A percentile compares a stretch with the other conserved stretches of the same genome.
These are phyloP conservation scores for Claviceps pusilla DNA, from an alignment of 2,329 filamentous ascomycete species.

Conservation along the genomic window DNA sequence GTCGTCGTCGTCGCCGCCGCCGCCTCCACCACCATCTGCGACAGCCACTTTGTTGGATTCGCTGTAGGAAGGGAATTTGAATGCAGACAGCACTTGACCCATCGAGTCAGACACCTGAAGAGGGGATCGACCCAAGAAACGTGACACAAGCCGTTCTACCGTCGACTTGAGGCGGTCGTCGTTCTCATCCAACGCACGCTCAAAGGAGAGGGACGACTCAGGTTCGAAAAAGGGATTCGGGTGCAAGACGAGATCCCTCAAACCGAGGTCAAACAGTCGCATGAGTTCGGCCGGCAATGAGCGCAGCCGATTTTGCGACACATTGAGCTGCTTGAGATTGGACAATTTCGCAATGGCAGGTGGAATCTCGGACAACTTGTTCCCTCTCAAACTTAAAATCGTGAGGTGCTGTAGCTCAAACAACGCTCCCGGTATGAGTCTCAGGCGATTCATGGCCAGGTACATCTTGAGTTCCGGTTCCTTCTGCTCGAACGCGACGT, in stretches of 20 bases:
- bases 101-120: constrained; percentile 17
- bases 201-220: constrained; percentile 3
- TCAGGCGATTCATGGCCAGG: constrained; percentile 43
- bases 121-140: constrained; percentile 16
- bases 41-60: constrained; percentile 11
- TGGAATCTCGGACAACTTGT: constrained; percentile 46
- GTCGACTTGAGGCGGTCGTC: background rate
- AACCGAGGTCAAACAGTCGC: constrained; percentile 33
- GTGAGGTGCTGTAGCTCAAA: constrained; percentile 48
- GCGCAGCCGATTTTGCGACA: constrained; percentile 48
- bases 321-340: constrained; percentile 47
- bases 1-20: no score
- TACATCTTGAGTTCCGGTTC: constrained; percentile 47
- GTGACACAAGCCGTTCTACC: constrained; percentile 12
- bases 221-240: constrained; percentile 48
- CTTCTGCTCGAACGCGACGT: constrained; percentile 43
- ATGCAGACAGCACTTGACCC: constrained; percentile 16
- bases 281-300: constrained; percentile 50
- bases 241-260: constrained; percentile 39
- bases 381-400: constrained; percentile 51
- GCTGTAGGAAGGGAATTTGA: constrained; percentile 14
- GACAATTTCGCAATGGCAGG: constrained; percentile 40
- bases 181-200: constrained; percentile 1
- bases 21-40: constrained; percentile 2
- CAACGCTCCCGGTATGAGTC: constrained; percentile 40